Evolutionary conservation across 2,329 filamentous ascomycete species (phyloP).

Genomic region (Cadophora luteo-olivacea): DNA sequence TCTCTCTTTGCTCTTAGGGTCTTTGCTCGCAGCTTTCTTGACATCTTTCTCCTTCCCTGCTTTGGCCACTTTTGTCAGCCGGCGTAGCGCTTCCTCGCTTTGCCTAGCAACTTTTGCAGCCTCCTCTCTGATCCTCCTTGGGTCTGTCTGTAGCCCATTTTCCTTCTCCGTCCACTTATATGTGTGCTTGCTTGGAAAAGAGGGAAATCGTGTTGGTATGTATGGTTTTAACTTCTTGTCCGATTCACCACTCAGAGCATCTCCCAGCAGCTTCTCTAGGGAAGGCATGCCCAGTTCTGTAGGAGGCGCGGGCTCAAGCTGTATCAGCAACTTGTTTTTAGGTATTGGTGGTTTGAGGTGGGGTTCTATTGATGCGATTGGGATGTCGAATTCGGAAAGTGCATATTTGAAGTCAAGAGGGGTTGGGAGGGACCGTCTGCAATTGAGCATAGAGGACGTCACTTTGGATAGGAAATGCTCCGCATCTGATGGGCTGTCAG

Average conservation of each 20-base stretch:
- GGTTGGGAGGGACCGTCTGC: constrained; percentile 55
- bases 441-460: constrained; percentile 43
- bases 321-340: constrained; percentile 44
- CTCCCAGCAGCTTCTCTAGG: constrained; percentile 48
- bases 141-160: constrained; percentile 54
- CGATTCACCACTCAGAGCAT: constrained; percentile 62
- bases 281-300: constrained; percentile 49
- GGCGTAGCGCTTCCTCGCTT: constrained; percentile 65
- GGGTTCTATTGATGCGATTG: constrained; percentile 57
- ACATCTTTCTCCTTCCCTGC: constrained; percentile 70
- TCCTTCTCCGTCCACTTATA: constrained; percentile 64
- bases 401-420: constrained; percentile 64
- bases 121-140: constrained; percentile 64
- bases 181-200: constrained; percentile 69
- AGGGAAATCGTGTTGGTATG: constrained; percentile 64
- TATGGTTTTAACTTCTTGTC: constrained; percentile 63
- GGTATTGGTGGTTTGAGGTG: constrained; percentile 62
- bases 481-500: constrained; percentile 39
- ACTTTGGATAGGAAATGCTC: constrained; percentile 42
- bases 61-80: constrained; percentile 66
- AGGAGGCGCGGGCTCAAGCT: constrained; percentile 45
- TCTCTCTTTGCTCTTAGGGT: constrained; percentile 58
- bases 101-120: constrained; percentile 66
- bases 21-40: constrained; percentile 57
- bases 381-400: constrained; percentile 58